A percentile compares a stretch with the other conserved stretches of the same genome.
These are phyloP conservation scores for Grosmannia clavigera DNA, from an alignment of 2,329 filamentous ascomycete species.

Conservation along the genomic window DNA sequence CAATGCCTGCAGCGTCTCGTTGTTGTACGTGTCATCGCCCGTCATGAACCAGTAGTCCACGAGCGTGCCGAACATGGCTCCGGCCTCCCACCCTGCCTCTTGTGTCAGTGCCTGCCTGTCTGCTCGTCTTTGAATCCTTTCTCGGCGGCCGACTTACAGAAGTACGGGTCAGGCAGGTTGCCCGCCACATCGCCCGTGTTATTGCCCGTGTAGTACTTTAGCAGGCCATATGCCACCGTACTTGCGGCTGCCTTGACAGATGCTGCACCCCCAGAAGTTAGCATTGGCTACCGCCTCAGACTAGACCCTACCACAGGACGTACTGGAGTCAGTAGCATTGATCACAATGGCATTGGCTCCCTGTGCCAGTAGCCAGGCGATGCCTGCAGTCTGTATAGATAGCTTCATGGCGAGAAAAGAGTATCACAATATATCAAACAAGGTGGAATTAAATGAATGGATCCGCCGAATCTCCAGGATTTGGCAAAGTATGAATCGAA, in stretches of 20 bases:
- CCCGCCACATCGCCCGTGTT: constrained; percentile 45
- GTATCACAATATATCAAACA: not conserved
- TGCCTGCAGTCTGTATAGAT: constrained; percentile 3
- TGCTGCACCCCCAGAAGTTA: constrained; percentile 20
- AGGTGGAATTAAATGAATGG: not conserved
- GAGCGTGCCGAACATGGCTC: constrained; percentile 57
- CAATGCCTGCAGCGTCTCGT: constrained; percentile 44
- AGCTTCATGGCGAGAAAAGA: not conserved
- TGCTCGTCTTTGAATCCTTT: too few relatives aligned
- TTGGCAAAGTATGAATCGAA: not conserved
- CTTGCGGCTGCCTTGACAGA: constrained; percentile 37
- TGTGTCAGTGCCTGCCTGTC: constrained; percentile 1
- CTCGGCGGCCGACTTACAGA: constrained; percentile 34
- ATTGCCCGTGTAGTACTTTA: constrained; percentile 43
- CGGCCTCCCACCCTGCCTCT: constrained; percentile 56
- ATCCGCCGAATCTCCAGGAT: not conserved
- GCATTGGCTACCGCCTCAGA: not conserved
- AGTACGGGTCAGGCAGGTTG: constrained; percentile 49
- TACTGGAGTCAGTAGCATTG: not conserved
- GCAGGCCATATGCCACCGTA: constrained; percentile 24
- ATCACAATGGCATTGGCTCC: constrained; percentile 9
- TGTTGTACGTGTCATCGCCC: constrained; percentile 52
- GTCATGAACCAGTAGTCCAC: constrained; percentile 64
- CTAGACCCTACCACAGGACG: not conserved
- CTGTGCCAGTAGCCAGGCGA: constrained; percentile 9